A percentile compares a stretch with the other conserved stretches of the same genome.
These are phyloP conservation scores for Pichia pseudocactophila DNA, from an alignment of 805 yeast species.

Conservation along the genomic window DNA sequence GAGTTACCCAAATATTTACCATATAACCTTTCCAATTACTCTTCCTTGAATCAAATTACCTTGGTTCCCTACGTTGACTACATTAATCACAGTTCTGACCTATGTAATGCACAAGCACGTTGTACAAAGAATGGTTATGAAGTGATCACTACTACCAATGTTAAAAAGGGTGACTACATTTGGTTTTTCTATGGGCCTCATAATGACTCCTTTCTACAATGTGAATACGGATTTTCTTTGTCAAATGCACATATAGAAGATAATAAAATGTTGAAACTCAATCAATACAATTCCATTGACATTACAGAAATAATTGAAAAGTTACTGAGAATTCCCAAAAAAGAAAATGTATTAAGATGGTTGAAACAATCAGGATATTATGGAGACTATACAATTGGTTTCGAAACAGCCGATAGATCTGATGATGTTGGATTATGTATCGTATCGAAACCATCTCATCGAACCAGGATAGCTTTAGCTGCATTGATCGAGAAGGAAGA, in stretches of 20 bases:
- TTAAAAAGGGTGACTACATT: slow-evolving; percentile 43
- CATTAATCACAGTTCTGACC: slow-evolving; percentile 53
- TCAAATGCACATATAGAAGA: slow-evolving; percentile 38
- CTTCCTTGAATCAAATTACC: slow-evolving; percentile 59
- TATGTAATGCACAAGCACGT: slow-evolving; percentile 44
- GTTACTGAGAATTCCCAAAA: slow-evolving; percentile 4
- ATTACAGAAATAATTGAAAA: slow-evolving; percentile 10
- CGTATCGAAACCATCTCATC: slow-evolving; percentile 44
- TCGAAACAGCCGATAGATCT: slow-evolving; percentile 11
- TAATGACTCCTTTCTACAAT: slow-evolving; percentile 67
- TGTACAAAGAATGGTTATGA: slow-evolving; percentile 42
- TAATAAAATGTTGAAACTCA: slow-evolving; percentile 34
- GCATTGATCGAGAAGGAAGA: slow-evolving; percentile 31
- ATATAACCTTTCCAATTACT: slow-evolving; percentile 22
- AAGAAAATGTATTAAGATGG: slow-evolving; percentile 4
- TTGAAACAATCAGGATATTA: slow-evolving; percentile 47
- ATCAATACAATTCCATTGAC: slow-evolving; percentile 4
- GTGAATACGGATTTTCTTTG: slow-evolving; percentile 80
- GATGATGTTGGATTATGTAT: neutral
- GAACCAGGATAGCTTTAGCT: slow-evolving; percentile 72
- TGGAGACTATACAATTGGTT: slow-evolving; percentile 64
- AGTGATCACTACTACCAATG: slow-evolving; percentile 32
- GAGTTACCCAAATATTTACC: slow-evolving; percentile 38
- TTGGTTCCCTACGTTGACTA: slow-evolving; percentile 89
- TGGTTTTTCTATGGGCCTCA: slow-evolving; percentile 82